These are phyloP conservation scores for Lathyrus sativus DNA, from an alignment of 306 rosid species.

Conservation along the genomic window DNA sequence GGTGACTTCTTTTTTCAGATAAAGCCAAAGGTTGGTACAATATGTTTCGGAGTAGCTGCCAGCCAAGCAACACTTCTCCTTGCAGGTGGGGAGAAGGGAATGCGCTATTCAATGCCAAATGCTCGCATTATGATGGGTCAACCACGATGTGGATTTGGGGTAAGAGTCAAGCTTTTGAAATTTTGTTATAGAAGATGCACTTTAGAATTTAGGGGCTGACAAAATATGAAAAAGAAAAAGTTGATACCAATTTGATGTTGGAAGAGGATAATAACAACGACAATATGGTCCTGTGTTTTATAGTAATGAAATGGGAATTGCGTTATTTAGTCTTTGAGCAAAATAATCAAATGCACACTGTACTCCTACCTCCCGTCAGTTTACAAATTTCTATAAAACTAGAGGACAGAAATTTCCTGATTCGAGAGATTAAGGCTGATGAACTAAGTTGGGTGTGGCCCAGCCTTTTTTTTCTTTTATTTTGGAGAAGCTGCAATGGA, in stretches of 20 bases:
- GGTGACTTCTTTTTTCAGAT: conserved; percentile 58
- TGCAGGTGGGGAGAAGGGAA: conserved; percentile 99
- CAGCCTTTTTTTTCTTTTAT: background rate
- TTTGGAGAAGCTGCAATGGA: conserved; percentile 15
- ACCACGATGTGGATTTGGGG: conserved; percentile 96
- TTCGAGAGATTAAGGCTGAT: conserved; percentile 12
- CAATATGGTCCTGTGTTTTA: background rate
- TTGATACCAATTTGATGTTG: background rate
- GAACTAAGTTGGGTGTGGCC: background rate
- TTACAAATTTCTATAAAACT: conserved; percentile 2
- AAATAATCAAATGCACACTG: background rate
- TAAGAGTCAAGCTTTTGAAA: conserved; percentile 44
- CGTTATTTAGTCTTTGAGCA: conserved; percentile 2
- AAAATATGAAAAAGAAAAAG: conserved; percentile 17
- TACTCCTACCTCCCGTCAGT: conserved; percentile 1
- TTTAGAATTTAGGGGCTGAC: conserved; percentile 20
- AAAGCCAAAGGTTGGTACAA: conserved; percentile 96
- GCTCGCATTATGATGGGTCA: conserved; percentile 95
- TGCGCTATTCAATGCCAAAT: conserved; percentile 98
- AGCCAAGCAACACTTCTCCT: conserved; percentile 97
- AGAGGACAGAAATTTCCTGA: conserved; percentile 16
- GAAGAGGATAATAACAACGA: conserved; percentile 10
- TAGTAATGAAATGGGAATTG: background rate
- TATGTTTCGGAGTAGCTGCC: conserved; percentile 94
- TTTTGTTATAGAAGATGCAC: conserved; percentile 30